phyloP scores from a whole-genome alignment of 140 eudicot species.

The Cichorium intybus region DNA sequence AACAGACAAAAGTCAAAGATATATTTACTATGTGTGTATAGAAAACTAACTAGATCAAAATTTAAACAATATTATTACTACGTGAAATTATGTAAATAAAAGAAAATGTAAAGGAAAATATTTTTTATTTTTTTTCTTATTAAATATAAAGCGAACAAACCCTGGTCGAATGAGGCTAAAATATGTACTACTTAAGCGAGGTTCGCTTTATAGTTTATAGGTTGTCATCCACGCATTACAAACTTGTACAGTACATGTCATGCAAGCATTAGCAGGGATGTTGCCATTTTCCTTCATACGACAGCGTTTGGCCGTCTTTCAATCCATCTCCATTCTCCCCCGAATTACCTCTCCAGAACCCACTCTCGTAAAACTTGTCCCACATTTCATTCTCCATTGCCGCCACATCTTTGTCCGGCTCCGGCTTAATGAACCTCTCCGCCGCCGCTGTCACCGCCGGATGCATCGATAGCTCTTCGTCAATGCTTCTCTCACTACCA shows the following conservation, averaged over 20 bases:
- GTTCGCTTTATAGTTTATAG: background rate
- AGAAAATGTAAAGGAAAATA: background rate
- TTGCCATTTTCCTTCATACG: background rate
- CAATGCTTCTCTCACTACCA: background rate
- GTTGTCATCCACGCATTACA: background rate
- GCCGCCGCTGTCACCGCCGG: constrained; percentile 34
- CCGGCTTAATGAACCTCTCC: constrained; percentile 31
- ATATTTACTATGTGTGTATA: too few species aligned
- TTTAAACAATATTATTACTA: background rate
- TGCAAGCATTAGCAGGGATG: background rate
- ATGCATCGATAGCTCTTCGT: constrained; percentile 29
- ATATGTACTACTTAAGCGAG: background rate
- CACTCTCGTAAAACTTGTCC: constrained; percentile 25
- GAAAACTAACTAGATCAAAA: background rate
- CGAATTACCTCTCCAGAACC: constrained; percentile 33
- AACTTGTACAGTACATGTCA: constrained; percentile 10
- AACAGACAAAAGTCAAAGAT: too few species aligned
- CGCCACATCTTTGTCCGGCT: constrained; percentile 20
- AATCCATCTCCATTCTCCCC: background rate
- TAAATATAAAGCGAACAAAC: background rate
- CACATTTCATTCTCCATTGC: constrained; percentile 40
- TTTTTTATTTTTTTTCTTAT: background rate
- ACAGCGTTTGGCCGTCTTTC: background rate
- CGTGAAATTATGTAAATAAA: background rate
- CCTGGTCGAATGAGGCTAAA: background rate